Base-by-base conservation (phyloP, 2,329 filamentous ascomycete genomes). In the Paecilomyces sp. region DNA sequence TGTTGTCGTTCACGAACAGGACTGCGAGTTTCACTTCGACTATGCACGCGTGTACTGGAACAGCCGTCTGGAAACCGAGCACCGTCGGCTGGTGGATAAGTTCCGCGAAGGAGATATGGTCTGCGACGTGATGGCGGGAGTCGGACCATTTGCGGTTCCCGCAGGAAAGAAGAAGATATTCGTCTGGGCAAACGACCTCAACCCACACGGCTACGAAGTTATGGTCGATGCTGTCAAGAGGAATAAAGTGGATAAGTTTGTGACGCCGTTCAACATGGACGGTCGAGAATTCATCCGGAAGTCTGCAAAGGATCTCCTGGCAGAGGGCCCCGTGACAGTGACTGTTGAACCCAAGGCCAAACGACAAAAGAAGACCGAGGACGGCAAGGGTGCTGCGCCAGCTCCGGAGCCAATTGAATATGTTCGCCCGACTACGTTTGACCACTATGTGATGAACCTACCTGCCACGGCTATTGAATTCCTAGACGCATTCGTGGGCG, bases 21-120 rank as follows among this genome's bases (percentile, higher is more conserved):
- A 86, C 62, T 97, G 94, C 77, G 79, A 82, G n/a, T 99, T 96
- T 78, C 82, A 82, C 59, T 97, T 99, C 74, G 90, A 99, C 79
- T 99, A 96, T 74, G 85, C 89, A 63, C 95, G 95, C 67, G 94
- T 99, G 3, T 99, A 99, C 81, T 99, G 93, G 93, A 99, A 99
- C 77, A 92, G 87, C 69, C 87, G 93, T 66, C 84, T 99, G 13
- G 88, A 95, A 68, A 90, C 87, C 0, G 94, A 99, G 75, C 94
- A 99, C 75, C 86, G 88, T 64, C 83, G 94, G 2, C 80, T 97
- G 15, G 85, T 93, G 61, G 79, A 83, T 57, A 77, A 88, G 58
- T 97, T 97, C 79, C 79, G 85, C 59, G 86, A 89, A 6, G 92
- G 94, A 47, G 90, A 97, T 70, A 92, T 92, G 3, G 90, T 97